These are phyloP conservation scores for Yamadazyma nakazawae DNA, from an alignment of 805 yeast genomes.

Conservation along the genomic window DNA sequence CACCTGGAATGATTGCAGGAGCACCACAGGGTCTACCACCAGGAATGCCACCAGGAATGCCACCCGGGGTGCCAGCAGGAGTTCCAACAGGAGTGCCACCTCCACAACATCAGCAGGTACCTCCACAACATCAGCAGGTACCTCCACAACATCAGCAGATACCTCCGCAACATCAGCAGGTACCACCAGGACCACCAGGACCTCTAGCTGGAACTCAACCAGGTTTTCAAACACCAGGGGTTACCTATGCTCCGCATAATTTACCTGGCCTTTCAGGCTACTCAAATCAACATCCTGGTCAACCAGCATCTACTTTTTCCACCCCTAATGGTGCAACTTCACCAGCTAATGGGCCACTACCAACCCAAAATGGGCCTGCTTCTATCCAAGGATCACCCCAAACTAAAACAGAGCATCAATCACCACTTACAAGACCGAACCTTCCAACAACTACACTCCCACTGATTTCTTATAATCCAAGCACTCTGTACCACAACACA, in stretches of 20 bases:
- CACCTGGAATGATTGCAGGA: constrained; percentile 2
- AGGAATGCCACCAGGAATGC: neutral
- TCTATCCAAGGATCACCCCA: neutral
- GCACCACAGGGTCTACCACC: neutral
- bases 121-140: neutral
- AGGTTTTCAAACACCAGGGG: neutral
- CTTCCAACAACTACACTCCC: neutral
- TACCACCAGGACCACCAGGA: neutral
- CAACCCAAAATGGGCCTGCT: neutral
- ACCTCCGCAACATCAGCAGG: neutral
- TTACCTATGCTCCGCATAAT: neutral
- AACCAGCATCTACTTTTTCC: neutral
- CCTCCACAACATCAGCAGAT: neutral
- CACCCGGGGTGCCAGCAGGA: neutral
- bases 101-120: neutral
- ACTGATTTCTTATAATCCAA: neutral
- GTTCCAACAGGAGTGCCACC: neutral
- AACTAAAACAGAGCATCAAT: neutral
- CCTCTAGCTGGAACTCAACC: neutral
- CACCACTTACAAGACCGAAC: neutral
- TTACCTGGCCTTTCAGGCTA: neutral
- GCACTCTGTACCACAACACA: neutral
- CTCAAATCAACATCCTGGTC: neutral
- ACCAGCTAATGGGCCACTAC: neutral
- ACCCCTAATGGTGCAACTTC: neutral